phyloP scores from a whole-genome alignment of 441 rosid species.

The Caryocar brasiliense region DNA sequence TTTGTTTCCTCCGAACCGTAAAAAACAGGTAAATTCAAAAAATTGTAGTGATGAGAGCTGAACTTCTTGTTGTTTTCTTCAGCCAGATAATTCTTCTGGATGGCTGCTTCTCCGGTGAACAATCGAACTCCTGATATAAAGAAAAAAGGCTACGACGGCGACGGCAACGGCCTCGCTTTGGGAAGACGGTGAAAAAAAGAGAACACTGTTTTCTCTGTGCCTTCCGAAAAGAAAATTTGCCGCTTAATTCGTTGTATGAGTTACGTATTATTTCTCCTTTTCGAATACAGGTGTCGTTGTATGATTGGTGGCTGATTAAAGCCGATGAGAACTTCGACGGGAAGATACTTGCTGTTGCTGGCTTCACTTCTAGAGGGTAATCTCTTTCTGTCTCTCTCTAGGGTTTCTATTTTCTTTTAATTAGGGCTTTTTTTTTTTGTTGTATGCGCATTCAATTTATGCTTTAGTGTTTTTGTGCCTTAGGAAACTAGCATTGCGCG shows the following conservation, averaged over 20 bases:
- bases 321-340: slow-evolving; percentile 38
- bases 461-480: neutral
- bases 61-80: no score
- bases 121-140: no score
- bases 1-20: no score
- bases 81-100: no score
- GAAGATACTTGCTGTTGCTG: slow-evolving; percentile 64
- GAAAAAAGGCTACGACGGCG: no score
- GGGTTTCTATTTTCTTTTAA: neutral
- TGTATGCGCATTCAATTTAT: neutral
- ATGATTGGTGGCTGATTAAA: slow-evolving; percentile 74
- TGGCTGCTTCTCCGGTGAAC: no score
- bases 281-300: slow-evolving; percentile 43
- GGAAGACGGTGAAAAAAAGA: no score
- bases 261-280: neutral
- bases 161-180: no score
- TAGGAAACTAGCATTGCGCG: slow-evolving; percentile 38
- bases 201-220: no score
- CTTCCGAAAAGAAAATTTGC: neutral
- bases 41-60: no score
- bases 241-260: neutral
- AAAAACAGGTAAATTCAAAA: no score
- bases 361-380: slow-evolving; percentile 43
- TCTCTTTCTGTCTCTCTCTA: neutral
- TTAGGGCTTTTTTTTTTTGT: neutral